A percentile compares a stretch with the other conserved stretches of the same genome.
phyloP scores from a whole-genome alignment of 2,329 filamentous ascomycete species.

The Ascocoryne sarcoides region DNA sequence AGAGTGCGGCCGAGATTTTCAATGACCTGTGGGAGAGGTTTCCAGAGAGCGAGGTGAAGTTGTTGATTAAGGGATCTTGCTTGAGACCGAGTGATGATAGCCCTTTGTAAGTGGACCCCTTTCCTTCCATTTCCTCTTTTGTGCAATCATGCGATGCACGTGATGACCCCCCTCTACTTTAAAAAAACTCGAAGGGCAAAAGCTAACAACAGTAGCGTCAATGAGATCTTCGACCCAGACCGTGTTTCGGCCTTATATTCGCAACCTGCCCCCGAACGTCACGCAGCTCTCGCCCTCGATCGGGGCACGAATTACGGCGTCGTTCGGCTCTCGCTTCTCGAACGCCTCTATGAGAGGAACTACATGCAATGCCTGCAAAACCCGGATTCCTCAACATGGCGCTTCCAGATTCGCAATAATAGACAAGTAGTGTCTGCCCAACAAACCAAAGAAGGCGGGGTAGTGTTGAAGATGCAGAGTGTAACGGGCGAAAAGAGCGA shows the following conservation, averaged over 20 bases:
- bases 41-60: conserved; percentile 66
- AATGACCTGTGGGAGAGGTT: conserved; percentile 77
- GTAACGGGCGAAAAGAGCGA: conserved; percentile 27
- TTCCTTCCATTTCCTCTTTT: neutral
- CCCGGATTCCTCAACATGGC: conserved; percentile 64
- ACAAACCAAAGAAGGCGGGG: conserved; percentile 4
- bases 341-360: conserved; percentile 77
- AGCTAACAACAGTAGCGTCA: conserved; percentile 51
- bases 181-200: neutral
- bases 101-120: conserved; percentile 62
- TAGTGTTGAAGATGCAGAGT: conserved; percentile 17
- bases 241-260: conserved; percentile 70
- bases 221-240: conserved; percentile 90
- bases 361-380: conserved; percentile 74
- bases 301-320: conserved; percentile 91
- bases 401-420: conserved; percentile 67
- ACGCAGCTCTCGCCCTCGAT: conserved; percentile 53
- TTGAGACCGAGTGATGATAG: conserved; percentile 90
- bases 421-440: conserved; percentile 43
- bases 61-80: conserved; percentile 77
- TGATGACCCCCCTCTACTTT: too few species aligned
- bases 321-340: conserved; percentile 82
- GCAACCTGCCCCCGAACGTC: conserved; percentile 53
- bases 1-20: conserved; percentile 94
- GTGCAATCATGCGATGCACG: too few species aligned